phyloP scores from a whole-genome alignment of 2,329 filamentous ascomycete species.

The Stachybotrys elegans region DNA sequence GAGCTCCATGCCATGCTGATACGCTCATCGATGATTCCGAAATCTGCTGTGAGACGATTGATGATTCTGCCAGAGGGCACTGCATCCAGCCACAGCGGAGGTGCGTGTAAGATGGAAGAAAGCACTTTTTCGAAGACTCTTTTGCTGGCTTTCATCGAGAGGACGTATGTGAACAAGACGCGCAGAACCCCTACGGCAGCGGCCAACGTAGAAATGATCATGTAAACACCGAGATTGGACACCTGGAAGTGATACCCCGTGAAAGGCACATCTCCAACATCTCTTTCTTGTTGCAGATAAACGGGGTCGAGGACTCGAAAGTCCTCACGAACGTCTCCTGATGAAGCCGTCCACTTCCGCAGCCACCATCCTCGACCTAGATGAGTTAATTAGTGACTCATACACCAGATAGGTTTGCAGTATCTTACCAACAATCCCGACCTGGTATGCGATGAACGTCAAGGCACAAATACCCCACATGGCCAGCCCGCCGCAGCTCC shows the following conservation, averaged over 20 bases:
- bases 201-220: conserved; percentile 56
- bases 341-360: conserved; percentile 59
- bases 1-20: conserved; percentile 60
- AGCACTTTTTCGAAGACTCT: conserved; percentile 62
- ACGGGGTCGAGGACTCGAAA: too few species aligned
- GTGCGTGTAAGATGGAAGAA: conserved; percentile 64
- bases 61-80: conserved; percentile 71
- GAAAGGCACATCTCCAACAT: too few species aligned
- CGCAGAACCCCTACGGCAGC: conserved; percentile 56
- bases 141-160: conserved; percentile 65
- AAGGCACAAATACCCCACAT: conserved; percentile 53
- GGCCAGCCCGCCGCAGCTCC: conserved; percentile 56
- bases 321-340: too few species aligned
- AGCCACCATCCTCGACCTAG: conserved; percentile 60
- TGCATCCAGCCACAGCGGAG: conserved; percentile 73
- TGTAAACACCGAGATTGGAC: conserved; percentile 49
- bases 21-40: conserved; percentile 65
- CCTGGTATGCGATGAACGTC: conserved; percentile 50
- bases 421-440: conserved; percentile 46
- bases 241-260: too few species aligned
- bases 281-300: too few species aligned
- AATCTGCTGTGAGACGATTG: conserved; percentile 75
- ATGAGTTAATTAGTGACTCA: too few species aligned
- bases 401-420: too few species aligned
- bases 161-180: conserved; percentile 58